Percentiles rank a stretch among this genome's conserved stretches.
Evolutionary conservation across 305 asterid genomes (phyloP).

Genomic region (Fraxinus paxiana): DNA sequence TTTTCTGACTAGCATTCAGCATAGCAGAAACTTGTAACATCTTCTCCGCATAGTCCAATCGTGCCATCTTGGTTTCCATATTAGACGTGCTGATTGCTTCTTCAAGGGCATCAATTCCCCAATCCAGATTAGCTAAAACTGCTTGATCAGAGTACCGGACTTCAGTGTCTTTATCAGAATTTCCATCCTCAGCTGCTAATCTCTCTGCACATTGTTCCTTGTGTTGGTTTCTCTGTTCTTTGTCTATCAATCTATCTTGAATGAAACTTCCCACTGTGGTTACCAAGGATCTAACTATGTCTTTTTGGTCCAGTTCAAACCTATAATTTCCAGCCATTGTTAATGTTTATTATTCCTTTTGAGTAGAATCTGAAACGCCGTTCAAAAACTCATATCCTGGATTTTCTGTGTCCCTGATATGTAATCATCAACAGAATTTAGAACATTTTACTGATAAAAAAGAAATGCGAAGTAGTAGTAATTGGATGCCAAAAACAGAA

Average conservation of each 20-base stretch:
- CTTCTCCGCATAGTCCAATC: conserved; percentile 71
- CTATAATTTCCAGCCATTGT: conserved; percentile 46
- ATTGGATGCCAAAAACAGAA: background rate
- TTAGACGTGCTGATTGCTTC: conserved; percentile 71
- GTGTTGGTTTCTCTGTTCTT: conserved; percentile 49
- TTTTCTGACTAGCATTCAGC: conserved; percentile 51
- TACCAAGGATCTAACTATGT: conserved; percentile 48
- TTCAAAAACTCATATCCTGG: conserved; percentile 17
- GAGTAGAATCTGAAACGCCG: background rate
- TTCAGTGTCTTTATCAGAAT: conserved; percentile 35
- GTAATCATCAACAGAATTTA: background rate
- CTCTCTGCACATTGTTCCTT: conserved; percentile 81
- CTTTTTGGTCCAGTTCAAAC: conserved; percentile 59
- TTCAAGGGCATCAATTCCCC: conserved; percentile 90
- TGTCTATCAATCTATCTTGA: conserved; percentile 53
- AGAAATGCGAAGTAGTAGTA: background rate
- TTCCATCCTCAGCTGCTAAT: conserved; percentile 65
- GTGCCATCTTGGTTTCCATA: conserved; percentile 66
- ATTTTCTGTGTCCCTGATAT: conserved; percentile 1
- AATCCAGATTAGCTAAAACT: conserved; percentile 72
- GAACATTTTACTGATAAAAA: background rate
- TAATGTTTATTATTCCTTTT: background rate
- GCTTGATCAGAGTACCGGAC: conserved; percentile 81
- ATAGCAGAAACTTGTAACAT: conserved; percentile 81
- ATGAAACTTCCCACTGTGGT: conserved; percentile 53